These are phyloP conservation scores for Suillus plorans DNA, from an alignment of 768 basidiomycete genomes.

Conservation along the genomic window DNA sequence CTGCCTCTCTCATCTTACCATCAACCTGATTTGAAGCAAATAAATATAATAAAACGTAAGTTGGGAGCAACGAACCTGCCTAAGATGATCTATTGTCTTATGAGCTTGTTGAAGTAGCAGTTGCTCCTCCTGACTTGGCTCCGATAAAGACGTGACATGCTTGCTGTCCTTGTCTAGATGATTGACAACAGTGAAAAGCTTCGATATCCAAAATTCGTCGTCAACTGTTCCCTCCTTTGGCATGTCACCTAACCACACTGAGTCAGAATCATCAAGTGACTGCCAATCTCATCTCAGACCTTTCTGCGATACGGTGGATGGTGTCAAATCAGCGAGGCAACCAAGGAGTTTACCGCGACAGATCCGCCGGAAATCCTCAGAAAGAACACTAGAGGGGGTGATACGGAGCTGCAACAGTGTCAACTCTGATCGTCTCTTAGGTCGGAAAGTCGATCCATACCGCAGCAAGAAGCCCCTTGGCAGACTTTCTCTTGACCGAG, in stretches of 20 bases:
- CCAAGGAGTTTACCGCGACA: slow-evolving; percentile 72
- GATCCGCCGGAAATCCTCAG: slow-evolving; percentile 64
- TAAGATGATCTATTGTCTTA: slow-evolving; percentile 41
- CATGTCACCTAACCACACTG: slow-evolving; percentile 38
- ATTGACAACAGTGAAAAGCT: slow-evolving; percentile 56
- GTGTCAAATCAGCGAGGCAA: slow-evolving; percentile 72
- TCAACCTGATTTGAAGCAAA: slow-evolving; percentile 8
- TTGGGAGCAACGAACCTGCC: slow-evolving; percentile 36
- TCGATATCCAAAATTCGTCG: slow-evolving; percentile 79
- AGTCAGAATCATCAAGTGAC: background rate
- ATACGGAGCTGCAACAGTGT: slow-evolving; percentile 50
- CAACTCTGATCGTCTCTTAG: background rate
- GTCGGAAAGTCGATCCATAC: slow-evolving; percentile 42
- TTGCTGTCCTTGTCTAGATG: slow-evolving; percentile 65
- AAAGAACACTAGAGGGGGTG: slow-evolving; percentile 65
- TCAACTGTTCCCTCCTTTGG: slow-evolving; percentile 60
- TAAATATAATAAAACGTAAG: background rate
- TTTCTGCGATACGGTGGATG: slow-evolving; percentile 47
- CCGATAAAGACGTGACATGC: slow-evolving; percentile 54
- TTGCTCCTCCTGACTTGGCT: slow-evolving; percentile 55
- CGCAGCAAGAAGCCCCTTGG: slow-evolving; percentile 56
- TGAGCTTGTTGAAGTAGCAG: slow-evolving; percentile 46
- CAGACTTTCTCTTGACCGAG: slow-evolving; percentile 66
- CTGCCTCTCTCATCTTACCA: slow-evolving; percentile 25
- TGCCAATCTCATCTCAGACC: slow-evolving; percentile 37